Percentiles rank a stretch among this genome's conserved stretches.
These are phyloP conservation scores for Hemerocallis citrina DNA, from an alignment of 106 monocot species.

Conservation along the genomic window DNA sequence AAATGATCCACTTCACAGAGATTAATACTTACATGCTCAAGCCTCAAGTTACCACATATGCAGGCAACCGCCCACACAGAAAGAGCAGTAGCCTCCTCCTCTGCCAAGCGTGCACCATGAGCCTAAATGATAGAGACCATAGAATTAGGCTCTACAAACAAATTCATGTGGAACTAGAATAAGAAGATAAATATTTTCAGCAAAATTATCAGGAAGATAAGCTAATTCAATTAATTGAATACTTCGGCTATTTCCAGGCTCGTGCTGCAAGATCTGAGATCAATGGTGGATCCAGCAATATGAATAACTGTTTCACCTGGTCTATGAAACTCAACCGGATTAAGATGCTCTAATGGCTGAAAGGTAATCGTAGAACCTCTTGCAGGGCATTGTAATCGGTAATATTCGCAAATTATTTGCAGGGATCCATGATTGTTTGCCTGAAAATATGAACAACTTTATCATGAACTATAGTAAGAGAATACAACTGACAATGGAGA, in stretches of 20 bases:
- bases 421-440: constrained; percentile 72
- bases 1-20: background rate
- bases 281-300: constrained; percentile 78
- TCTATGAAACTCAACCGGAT: constrained; percentile 76
- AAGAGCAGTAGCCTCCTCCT: constrained; percentile 90
- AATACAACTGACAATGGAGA: background rate
- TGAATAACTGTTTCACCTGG: constrained; percentile 80
- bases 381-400: constrained; percentile 52
- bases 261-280: constrained; percentile 63
- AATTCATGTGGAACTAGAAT: background rate
- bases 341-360: constrained; percentile 91
- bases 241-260: constrained; percentile 85
- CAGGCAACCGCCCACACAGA: constrained; percentile 93
- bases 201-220: background rate
- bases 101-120: constrained; percentile 63
- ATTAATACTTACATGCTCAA: constrained; percentile 76
- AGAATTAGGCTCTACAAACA: background rate
- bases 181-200: background rate
- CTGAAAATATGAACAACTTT: constrained; percentile 29
- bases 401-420: constrained; percentile 84
- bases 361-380: constrained; percentile 85
- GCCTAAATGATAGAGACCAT: constrained; percentile 32
- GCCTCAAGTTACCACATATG: constrained; percentile 87
- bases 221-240: constrained; percentile 3
- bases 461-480: background rate